Evolutionary conservation across 1,284 basidiomycete genomes (phyloP).

Genomic region (Farysia itapuensis): DNA sequence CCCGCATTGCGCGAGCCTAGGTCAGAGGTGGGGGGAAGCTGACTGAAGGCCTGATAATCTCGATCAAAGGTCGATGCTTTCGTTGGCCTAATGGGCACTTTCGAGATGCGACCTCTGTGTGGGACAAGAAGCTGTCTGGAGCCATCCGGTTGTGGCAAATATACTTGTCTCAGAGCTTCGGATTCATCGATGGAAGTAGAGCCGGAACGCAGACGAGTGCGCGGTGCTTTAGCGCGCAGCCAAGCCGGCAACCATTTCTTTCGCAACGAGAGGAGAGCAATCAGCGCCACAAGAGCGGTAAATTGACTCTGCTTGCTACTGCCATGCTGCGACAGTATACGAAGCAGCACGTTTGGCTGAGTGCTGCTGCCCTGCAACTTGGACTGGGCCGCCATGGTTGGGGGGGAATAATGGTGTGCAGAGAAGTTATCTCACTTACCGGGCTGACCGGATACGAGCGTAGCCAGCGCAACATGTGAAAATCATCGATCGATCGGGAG

Average conservation of each 20-base stretch:
- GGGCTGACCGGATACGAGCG: too few species aligned
- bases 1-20: slow-evolving; percentile 12
- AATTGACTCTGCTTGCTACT: slow-evolving; percentile 16
- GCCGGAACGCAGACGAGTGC: slow-evolving; percentile 5
- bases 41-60: slow-evolving; percentile 51
- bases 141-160: slow-evolving; percentile 42
- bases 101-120: slow-evolving; percentile 50
- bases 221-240: slow-evolving; percentile 7
- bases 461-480: too few species aligned
- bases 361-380: too few species aligned
- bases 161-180: slow-evolving; percentile 52
- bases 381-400: slow-evolving; percentile 38
- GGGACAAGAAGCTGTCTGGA: slow-evolving; percentile 54
- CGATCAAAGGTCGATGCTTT: slow-evolving; percentile 52
- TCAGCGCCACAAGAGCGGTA: slow-evolving; percentile 15
- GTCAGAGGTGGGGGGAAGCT: slow-evolving; percentile 46
- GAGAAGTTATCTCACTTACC: too few species aligned
- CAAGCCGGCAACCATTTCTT: slow-evolving; percentile 7
- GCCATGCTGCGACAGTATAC: slow-evolving; percentile 9
- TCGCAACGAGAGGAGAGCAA: slow-evolving; percentile 30
- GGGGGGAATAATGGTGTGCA: too few species aligned
- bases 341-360: slow-evolving; percentile 15
- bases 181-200: slow-evolving; percentile 16
- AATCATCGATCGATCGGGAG: too few species aligned
- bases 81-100: slow-evolving; percentile 60